Conservation (phyloP, 495 filamentous ascomycete species). For the Tetracladium setigerum region DNA sequence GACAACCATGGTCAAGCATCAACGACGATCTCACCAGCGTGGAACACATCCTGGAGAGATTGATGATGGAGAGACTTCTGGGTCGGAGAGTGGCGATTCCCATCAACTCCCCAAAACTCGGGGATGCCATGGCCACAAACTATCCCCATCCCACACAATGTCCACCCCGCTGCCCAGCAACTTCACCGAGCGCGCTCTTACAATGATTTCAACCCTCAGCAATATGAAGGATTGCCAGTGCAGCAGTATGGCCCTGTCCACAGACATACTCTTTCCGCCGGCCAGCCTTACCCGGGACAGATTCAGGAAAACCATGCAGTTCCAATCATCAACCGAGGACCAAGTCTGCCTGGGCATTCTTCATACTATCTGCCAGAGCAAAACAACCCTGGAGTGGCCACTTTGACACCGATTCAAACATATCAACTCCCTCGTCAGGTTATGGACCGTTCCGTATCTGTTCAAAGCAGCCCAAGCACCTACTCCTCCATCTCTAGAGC, state of each 20-base stretch:
- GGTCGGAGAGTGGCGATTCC: slow-evolving; percentile 43
- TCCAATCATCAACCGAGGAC: slow-evolving; percentile 19
- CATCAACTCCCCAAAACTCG: slow-evolving; percentile 39
- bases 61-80: slow-evolving; percentile 48
- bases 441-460: slow-evolving; percentile 34
- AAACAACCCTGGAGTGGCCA: slow-evolving; percentile 43
- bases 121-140: slow-evolving; percentile 25
- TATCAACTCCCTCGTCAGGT: slow-evolving; percentile 38
- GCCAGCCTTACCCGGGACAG: slow-evolving; percentile 13
- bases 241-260: slow-evolving; percentile 28
- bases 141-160: slow-evolving; percentile 7
- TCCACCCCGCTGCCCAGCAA: slow-evolving; percentile 13
- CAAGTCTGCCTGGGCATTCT: slow-evolving; percentile 19
- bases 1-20: slow-evolving; percentile 82
- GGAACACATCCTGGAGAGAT: slow-evolving; percentile 45
- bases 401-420: slow-evolving; percentile 37
- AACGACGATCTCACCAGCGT: slow-evolving; percentile 58
- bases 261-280: slow-evolving; percentile 36
- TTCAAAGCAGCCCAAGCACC: slow-evolving; percentile 36
- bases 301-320: neutral
- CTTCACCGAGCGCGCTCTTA: slow-evolving; percentile 37
- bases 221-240: slow-evolving; percentile 30
- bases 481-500: slow-evolving; percentile 39
- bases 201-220: slow-evolving; percentile 32
- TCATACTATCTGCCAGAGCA: slow-evolving; percentile 40